Percentiles rank a stretch among this genome's conserved stretches.
Conservation (phyloP, 2,329 filamentous ascomycete species). For the Diplodia intermedia region DNA sequence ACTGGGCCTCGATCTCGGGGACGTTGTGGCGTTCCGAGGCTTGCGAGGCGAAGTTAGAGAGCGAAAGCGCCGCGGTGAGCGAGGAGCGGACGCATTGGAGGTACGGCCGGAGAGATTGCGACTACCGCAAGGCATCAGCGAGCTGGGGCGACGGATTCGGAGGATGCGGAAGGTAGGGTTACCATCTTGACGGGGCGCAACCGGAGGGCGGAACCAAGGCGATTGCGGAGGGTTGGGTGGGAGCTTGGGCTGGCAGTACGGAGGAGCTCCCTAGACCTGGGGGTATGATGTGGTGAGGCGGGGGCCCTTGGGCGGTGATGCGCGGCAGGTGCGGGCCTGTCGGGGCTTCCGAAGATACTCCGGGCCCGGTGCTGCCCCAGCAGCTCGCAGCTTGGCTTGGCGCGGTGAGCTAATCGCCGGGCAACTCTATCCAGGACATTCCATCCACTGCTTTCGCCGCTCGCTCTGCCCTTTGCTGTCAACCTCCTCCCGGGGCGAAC, state of each 20-base stretch:
- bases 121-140: conserved; percentile 60
- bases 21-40: conserved; percentile 97
- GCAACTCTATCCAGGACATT: conserved; percentile 26
- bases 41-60: conserved; percentile 97
- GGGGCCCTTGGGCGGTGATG: conserved; percentile 32
- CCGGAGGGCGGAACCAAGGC: conserved; percentile 11
- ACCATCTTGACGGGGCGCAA: conserved; percentile 27
- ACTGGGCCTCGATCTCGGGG: conserved; percentile 92
- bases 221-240: conserved; percentile 6
- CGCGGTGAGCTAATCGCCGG: conserved; percentile 29
- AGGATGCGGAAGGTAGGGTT: not conserved
- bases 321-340: conserved; percentile 14
- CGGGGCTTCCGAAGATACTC: conserved; percentile 4
- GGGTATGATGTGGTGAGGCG: conserved; percentile 31
- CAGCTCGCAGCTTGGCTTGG: conserved; percentile 22
- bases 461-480: conserved; percentile 10
- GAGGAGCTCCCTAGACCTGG: conserved; percentile 28
- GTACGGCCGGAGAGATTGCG: conserved; percentile 95
- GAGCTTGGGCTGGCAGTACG: conserved; percentile 26
- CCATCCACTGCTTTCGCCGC: conserved; percentile 24
- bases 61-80: conserved; percentile 88
- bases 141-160: conserved; percentile 1
- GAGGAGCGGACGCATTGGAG: conserved; percentile 95
- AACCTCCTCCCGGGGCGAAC: conserved; percentile 2
- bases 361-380: conserved; percentile 12